Conservation (phyloP, 1,284 basidiomycete genomes). For the Sanguinoderma infundibulare region DNA sequence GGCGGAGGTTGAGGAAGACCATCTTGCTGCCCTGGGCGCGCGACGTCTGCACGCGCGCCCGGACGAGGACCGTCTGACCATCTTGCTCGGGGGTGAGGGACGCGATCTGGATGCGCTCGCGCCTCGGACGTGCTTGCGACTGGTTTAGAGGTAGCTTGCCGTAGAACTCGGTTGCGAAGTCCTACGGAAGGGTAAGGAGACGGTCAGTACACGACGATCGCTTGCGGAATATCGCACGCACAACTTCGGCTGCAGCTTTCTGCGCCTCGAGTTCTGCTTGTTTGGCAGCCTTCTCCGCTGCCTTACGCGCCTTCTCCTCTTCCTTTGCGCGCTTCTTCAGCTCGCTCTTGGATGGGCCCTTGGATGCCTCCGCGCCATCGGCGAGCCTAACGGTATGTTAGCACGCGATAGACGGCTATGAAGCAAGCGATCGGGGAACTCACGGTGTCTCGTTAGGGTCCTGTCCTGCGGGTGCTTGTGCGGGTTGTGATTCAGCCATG, state of each 20-base stretch:
- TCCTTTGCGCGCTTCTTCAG: constrained; percentile 94
- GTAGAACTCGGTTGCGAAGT: constrained; percentile 87
- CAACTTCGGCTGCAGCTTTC: constrained; percentile 76
- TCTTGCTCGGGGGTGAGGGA: constrained; percentile 70
- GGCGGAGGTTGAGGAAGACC: constrained; percentile 92
- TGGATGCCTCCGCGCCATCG: constrained; percentile 40
- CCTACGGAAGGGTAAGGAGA: constrained; percentile 47
- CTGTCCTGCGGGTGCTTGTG: constrained; percentile 17
- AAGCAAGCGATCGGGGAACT: constrained; percentile 11
- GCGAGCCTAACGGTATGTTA: constrained; percentile 32
- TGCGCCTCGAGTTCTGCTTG: constrained; percentile 79
- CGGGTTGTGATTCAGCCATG: constrained; percentile 21
- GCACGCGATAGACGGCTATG: neutral
- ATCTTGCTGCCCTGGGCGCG: constrained; percentile 94
- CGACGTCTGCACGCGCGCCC: constrained; percentile 91
- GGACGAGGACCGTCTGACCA: constrained; percentile 84
- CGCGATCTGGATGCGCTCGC: constrained; percentile 61
- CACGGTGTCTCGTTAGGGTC: constrained; percentile 28
- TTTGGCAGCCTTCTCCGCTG: constrained; percentile 82
- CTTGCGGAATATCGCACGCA: constrained; percentile 39
- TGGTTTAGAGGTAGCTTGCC: constrained; percentile 92
- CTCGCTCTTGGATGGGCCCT: constrained; percentile 80
- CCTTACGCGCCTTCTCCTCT: constrained; percentile 92
- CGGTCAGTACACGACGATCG: neutral
- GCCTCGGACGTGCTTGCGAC: constrained; percentile 75